phyloP scores from a whole-genome alignment of 1,139 yeast species.

The Hyphopichia buzzinii region DNA sequence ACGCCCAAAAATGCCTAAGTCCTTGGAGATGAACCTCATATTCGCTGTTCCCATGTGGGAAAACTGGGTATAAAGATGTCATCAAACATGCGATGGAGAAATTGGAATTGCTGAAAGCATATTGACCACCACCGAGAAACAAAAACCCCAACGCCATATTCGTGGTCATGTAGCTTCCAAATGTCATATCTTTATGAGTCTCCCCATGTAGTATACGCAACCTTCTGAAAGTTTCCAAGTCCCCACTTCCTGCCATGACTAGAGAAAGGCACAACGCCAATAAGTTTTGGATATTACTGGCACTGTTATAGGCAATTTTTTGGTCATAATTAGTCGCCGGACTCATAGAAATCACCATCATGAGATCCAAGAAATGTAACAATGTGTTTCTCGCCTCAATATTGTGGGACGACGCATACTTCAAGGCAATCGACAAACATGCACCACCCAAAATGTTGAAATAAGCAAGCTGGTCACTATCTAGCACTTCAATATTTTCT shows the following conservation, averaged over 20 bases:
- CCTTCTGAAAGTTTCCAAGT: constrained; percentile 71
- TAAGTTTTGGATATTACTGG: constrained; percentile 57
- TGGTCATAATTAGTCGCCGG: constrained; percentile 57
- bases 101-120: constrained; percentile 64
- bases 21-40: constrained; percentile 76
- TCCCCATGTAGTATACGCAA: constrained; percentile 67
- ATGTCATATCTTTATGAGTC: constrained; percentile 46
- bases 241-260: constrained; percentile 92
- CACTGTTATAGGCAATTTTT: constrained; percentile 54
- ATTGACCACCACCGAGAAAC: constrained; percentile 91
- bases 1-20: constrained; percentile 86
- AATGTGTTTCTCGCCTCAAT: constrained; percentile 54
- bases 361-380: constrained; percentile 59
- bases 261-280: constrained; percentile 65
- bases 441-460: constrained; percentile 74
- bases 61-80: constrained; percentile 72
- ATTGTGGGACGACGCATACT: constrained; percentile 71
- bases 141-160: constrained; percentile 85
- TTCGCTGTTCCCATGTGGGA: constrained; percentile 48
- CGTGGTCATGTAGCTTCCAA: constrained; percentile 75
- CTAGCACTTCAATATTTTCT: constrained; percentile 28
- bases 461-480: constrained; percentile 64
- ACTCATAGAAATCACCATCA: constrained; percentile 53
- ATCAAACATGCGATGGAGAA: constrained; percentile 73
- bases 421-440: constrained; percentile 72